Evolutionary conservation across 495 filamentous ascomycete genomes (phyloP).

Genomic region (Gamarada debralockiae): DNA sequence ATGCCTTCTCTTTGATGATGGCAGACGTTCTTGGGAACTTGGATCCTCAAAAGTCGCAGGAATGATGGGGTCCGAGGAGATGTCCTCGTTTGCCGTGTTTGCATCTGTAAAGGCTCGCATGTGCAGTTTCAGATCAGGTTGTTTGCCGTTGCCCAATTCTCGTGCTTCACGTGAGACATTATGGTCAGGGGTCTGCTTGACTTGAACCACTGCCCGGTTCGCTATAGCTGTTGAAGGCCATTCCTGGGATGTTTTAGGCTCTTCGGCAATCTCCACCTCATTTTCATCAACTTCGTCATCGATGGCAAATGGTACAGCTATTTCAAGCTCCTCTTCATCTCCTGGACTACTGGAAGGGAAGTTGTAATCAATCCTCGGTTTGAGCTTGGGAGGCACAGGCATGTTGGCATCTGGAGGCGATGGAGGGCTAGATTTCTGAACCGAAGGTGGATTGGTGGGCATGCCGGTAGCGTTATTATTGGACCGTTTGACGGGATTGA

Average conservation of each 20-base stretch:
- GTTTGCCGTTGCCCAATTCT: neutral
- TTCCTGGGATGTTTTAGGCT: slow-evolving; percentile 6
- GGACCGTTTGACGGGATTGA: too few species aligned
- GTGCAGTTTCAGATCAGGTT: neutral
- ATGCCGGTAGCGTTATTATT: too few species aligned
- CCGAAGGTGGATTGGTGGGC: too few species aligned
- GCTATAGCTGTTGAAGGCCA: slow-evolving; percentile 13
- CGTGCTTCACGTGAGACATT: neutral
- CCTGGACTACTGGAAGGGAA: slow-evolving; percentile 32
- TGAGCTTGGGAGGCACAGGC: neutral
- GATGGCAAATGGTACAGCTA: slow-evolving; percentile 47
- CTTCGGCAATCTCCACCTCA: slow-evolving; percentile 15
- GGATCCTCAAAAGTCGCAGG: slow-evolving; percentile 19
- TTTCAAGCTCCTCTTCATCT: slow-evolving; percentile 51
- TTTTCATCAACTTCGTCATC: slow-evolving; percentile 26
- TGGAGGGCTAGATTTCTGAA: too few species aligned
- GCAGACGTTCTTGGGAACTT: neutral
- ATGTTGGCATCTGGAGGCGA: too few species aligned
- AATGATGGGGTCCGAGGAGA: slow-evolving; percentile 19
- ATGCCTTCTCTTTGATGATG: neutral
- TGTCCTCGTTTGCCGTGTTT: neutral
- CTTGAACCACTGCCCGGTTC: slow-evolving; percentile 9
- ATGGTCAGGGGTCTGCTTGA: slow-evolving; percentile 17
- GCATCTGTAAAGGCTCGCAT: neutral
- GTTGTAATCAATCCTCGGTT: neutral